Percentiles rank a stretch among this genome's conserved stretches.
phyloP scores from a whole-genome alignment of 2,329 filamentous ascomycete species.

The Verticillium tricorpus region DNA sequence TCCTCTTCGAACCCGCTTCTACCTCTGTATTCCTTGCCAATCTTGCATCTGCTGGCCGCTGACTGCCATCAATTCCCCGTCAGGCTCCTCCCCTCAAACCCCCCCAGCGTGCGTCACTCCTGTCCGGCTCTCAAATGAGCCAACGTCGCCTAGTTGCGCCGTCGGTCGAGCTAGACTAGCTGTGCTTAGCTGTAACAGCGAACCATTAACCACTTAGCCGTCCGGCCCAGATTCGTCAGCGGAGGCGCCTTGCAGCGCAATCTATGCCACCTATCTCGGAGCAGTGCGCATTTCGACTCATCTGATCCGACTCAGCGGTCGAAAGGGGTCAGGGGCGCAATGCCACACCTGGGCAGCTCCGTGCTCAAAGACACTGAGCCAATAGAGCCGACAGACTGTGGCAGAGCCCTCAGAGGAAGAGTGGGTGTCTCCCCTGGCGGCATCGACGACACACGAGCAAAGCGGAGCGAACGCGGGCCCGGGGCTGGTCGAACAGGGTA shows the following conservation, averaged over 20 bases:
- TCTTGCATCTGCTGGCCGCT: not conserved
- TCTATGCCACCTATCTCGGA: not conserved
- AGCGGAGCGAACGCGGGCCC: not conserved
- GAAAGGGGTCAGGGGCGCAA: not conserved
- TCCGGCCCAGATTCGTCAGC: not conserved
- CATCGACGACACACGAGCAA: not conserved
- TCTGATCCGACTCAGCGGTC: not conserved
- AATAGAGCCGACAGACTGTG: not conserved
- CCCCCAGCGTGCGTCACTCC: not conserved
- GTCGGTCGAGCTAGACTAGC: not conserved
- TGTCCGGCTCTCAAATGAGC: not conserved
- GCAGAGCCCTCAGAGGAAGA: not conserved
- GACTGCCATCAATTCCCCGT: not conserved
- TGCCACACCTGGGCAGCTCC: not conserved
- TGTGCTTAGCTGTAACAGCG: not conserved
- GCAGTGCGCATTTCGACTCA: not conserved
- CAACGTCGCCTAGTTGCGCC: not conserved
- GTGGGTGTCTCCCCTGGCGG: not conserved
- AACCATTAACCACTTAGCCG: not conserved
- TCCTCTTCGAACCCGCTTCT: not conserved
- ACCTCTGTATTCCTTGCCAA: not conserved
- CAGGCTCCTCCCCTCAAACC: not conserved
- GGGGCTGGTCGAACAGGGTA: not conserved
- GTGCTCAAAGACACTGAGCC: not conserved
- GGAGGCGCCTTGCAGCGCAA: not conserved